Percentiles rank a stretch among this genome's conserved stretches.
phyloP scores from a whole-genome alignment of 257 asterid genomes.

The Leptodermis oblonga region DNA sequence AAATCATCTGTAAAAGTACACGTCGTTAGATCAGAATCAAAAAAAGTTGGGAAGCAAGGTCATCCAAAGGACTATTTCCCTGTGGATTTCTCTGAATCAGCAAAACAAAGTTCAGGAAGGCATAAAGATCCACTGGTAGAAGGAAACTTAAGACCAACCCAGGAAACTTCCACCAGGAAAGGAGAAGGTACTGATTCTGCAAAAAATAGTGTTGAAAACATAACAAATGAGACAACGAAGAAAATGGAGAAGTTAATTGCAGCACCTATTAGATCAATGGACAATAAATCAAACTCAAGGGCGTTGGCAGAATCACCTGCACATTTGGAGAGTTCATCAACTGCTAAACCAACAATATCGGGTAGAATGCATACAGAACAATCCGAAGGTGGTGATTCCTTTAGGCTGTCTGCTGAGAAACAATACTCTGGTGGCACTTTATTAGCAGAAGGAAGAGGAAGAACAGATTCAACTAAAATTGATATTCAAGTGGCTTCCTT shows the following conservation, averaged over 20 bases:
- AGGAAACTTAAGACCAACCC: constrained; percentile 21
- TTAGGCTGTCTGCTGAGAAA: constrained; percentile 18
- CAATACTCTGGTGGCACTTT: constrained; percentile 23
- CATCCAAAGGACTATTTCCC: constrained; percentile 22
- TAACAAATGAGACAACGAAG: constrained; percentile 13
- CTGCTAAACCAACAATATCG: constrained; percentile 38
- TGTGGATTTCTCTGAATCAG: constrained; percentile 21
- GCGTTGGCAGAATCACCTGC: constrained; percentile 19
- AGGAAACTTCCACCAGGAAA: constrained; percentile 15
- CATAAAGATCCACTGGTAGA: constrained; percentile 17
- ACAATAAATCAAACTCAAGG: constrained; percentile 9
- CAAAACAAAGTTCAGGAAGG: constrained; percentile 20
- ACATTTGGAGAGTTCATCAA: constrained; percentile 28
- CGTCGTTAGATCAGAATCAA: constrained; percentile 40
- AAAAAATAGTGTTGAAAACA: constrained; percentile 10
- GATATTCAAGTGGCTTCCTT: constrained; percentile 30
- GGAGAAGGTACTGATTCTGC: constrained; percentile 20
- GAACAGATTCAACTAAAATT: constrained; percentile 29
- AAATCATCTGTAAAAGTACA: constrained; percentile 35
- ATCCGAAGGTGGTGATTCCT: constrained; percentile 20
- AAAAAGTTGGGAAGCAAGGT: constrained; percentile 37
- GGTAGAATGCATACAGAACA: constrained; percentile 34
- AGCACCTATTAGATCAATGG: constrained; percentile 16
- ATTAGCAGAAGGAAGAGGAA: constrained; percentile 30
- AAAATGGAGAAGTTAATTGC: constrained; percentile 19